phyloP scores from a whole-genome alignment of 192 early-diverging fungal genomes.

The Coemansia sp. region DNA sequence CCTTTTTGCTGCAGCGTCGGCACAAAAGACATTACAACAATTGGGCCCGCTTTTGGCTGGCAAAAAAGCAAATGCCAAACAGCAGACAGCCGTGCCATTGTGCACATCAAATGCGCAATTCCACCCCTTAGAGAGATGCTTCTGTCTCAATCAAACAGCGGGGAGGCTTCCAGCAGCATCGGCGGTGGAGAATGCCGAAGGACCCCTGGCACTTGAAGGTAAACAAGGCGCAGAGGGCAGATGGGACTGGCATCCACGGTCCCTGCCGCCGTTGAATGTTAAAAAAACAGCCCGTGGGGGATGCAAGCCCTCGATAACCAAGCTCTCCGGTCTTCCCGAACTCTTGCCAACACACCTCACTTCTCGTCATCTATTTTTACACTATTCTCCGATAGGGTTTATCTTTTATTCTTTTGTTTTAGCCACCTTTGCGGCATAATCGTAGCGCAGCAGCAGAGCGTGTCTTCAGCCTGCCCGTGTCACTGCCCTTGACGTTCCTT shows the following conservation, averaged over 20 bases:
- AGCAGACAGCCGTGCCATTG: slow-evolving; percentile 1
- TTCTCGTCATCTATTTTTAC: not conserved
- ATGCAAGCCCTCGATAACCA: not conserved
- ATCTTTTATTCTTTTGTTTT: not conserved
- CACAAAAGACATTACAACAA: slow-evolving; percentile 6
- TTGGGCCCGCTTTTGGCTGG: not conserved
- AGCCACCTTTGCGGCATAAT: not conserved
- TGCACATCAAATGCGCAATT: slow-evolving; percentile 1
- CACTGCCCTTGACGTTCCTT: not conserved
- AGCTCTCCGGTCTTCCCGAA: not conserved
- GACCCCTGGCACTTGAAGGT: not conserved
- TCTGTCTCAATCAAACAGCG: not conserved
- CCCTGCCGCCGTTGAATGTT: not conserved
- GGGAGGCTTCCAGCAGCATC: not conserved
- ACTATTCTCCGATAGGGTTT: no score
- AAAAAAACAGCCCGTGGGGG: not conserved
- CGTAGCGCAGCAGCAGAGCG: not conserved
- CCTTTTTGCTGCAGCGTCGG: not conserved
- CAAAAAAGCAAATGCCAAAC: not conserved
- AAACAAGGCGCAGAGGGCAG: not conserved
- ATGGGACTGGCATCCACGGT: not conserved
- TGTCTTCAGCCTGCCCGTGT: not conserved
- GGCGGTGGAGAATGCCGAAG: not conserved
- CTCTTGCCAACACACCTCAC: not conserved
- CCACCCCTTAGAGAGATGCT: not conserved